Conservation (phyloP, 495 filamentous ascomycete species). For the Penicillium daleae region DNA sequence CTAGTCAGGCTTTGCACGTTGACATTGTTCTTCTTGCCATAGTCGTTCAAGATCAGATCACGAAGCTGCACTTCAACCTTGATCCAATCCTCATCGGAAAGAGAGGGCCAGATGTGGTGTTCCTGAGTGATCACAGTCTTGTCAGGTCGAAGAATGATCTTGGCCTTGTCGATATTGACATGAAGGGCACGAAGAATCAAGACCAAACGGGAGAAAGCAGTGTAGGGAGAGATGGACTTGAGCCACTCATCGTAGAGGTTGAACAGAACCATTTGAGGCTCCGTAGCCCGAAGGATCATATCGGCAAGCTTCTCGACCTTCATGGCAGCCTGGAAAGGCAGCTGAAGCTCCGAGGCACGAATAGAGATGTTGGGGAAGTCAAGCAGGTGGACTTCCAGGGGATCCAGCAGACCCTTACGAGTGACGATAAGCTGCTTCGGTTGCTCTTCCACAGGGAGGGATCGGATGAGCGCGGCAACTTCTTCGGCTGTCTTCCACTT, state of each 20-base stretch:
- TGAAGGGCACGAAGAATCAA: conserved; percentile 95
- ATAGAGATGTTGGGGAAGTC: conserved; percentile 99
- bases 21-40: conserved; percentile 99
- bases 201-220: conserved; percentile 94
- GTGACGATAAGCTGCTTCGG: conserved; percentile 99
- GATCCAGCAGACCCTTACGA: conserved; percentile 94
- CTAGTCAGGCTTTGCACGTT: conserved; percentile 95
- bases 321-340: conserved; percentile 99
- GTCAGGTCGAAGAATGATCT: conserved; percentile 94
- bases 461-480: conserved; percentile 96
- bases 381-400: conserved; percentile 93
- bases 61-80: conserved; percentile 96
- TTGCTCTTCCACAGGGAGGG: conserved; percentile 96
- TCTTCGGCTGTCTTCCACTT: conserved; percentile 99
- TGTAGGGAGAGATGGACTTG: conserved; percentile 98
- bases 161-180: conserved; percentile 98
- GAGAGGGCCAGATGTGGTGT: conserved; percentile 97
- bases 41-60: conserved; percentile 96
- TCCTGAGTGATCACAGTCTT: conserved; percentile 98
- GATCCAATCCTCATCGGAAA: conserved; percentile 97
- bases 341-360: conserved; percentile 93
- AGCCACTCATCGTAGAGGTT: conserved; percentile 99
- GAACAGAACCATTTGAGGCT: conserved; percentile 99
- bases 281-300: conserved; percentile 97
- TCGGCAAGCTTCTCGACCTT: conserved; percentile 99